phyloP scores from a whole-genome alignment of 2,329 filamentous ascomycete genomes.

The Alternaria rosae region DNA sequence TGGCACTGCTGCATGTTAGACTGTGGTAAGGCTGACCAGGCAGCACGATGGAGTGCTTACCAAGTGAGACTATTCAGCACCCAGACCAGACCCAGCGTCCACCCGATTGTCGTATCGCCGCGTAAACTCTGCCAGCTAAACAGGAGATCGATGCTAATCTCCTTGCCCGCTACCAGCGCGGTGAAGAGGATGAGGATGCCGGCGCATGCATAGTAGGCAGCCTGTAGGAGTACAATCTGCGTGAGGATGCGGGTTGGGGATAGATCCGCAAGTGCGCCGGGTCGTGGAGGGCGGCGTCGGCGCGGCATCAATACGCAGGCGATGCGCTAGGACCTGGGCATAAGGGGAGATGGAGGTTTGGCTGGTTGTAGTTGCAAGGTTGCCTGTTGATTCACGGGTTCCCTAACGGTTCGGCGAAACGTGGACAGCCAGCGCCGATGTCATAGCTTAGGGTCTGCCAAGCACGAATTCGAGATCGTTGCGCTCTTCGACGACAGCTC shows the following conservation, averaged over 20 bases:
- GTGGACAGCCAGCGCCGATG: conserved; percentile 22
- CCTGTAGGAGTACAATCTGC: conserved; percentile 71
- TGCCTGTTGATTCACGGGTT: conserved; percentile 24
- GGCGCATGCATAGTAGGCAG: conserved; percentile 69
- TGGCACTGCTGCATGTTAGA: conserved; percentile 65
- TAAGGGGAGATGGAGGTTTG: conserved; percentile 20
- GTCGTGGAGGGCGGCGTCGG: conserved; percentile 68
- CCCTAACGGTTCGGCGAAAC: conserved; percentile 24
- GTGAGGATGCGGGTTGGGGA: conserved; percentile 71
- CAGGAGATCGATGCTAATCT: conserved; percentile 65
- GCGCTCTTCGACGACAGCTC: conserved; percentile 2
- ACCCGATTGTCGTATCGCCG: conserved; percentile 73
- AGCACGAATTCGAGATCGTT: conserved; percentile 24
- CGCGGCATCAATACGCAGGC: conserved; percentile 56
- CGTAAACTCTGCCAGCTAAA: conserved; percentile 70
- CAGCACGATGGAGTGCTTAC: conserved; percentile 53
- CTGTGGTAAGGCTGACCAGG: not conserved
- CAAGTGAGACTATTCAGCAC: conserved; percentile 69
- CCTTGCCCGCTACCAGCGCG: conserved; percentile 68
- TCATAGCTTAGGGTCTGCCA: conserved; percentile 28
- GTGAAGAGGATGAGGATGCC: conserved; percentile 71
- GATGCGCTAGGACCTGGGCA: conserved; percentile 27
- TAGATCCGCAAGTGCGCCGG: conserved; percentile 71
- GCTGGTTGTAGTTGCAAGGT: conserved; percentile 16
- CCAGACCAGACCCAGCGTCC: conserved; percentile 74